Base-by-base conservation (phyloP, 495 filamentous ascomycete species). In the Xylaria castorea region DNA sequence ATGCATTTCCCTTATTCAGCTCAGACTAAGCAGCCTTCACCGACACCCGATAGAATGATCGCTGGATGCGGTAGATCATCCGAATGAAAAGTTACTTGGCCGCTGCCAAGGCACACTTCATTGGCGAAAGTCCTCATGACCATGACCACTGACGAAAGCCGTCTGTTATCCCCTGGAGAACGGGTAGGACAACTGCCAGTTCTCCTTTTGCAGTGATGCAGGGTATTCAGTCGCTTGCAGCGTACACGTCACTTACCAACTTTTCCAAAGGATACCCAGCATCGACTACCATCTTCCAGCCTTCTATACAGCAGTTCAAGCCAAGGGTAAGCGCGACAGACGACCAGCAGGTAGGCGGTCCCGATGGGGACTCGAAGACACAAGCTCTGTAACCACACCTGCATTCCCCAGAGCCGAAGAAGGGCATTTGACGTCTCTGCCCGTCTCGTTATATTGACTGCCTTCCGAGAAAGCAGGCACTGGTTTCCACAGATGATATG, bases 61-160 rank as follows among this genome's bases (percentile, higher is more conserved):
- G 70, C 70, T 72, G 53, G 70, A 50, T 61, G 40, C 27, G 63
- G 70, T 25, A 72, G 70, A 65, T 67, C 70, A 50, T 68, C 70
- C 70, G 63, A 65, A 46, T 20, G 36, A 44, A 46, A 44, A 63
- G 48, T 11, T 72, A 27, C 70, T 42, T 64, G 46, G 30, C 36
- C 34, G 22, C 42, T 40, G 61, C 69, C 69, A 65, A 71, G 69
- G 48, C 38, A 71, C 30, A 48, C 68, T 62, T 50, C 20, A 70
- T 70, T 36, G 42, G 44, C 27, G 40, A 46, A 61, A n/a, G 42
- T 22, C 32, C 42, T 70, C 60, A 57, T 71, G 62, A 50, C 42
- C 40, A 18, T 62, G 32, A 40, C 58, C 68, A 50, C 62, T 66
- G 46, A 60, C 36, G 30, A 58, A 32, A 48, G 25, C 25, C 25